Conservation (phyloP, 176 grass and related monocot genomes). For the Triticum urartu region DNA sequence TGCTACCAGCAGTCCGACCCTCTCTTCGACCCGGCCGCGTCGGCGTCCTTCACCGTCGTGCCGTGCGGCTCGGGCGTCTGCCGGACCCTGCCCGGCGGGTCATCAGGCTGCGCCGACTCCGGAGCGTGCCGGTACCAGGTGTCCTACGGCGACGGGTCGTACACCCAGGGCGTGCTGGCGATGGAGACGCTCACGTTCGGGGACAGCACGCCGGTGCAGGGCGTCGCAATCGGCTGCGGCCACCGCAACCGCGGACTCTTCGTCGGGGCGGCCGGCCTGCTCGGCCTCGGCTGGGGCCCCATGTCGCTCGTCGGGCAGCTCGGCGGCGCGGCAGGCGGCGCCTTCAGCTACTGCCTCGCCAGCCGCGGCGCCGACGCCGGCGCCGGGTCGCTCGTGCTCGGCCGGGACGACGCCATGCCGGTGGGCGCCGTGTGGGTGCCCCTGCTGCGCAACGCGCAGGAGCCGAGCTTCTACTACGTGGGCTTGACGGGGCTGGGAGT, state of each 20-base stretch:
- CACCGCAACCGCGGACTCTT: constrained; percentile 87
- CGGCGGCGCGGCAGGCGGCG: constrained; percentile 63
- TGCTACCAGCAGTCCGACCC: constrained; percentile 87
- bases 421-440: constrained; percentile 89
- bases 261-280: constrained; percentile 56
- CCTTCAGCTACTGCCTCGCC: constrained; percentile 89
- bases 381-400: constrained; percentile 65
- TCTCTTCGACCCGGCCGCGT: constrained; percentile 79
- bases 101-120: constrained; percentile 24
- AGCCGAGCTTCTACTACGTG: constrained; percentile 94
- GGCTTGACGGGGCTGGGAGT: constrained; percentile 67
- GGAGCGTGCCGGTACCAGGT: constrained; percentile 60
- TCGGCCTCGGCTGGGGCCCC: constrained; percentile 90
- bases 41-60: constrained; percentile 61
- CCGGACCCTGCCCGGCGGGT: constrained; percentile 21
- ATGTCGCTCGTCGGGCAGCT: constrained; percentile 87
- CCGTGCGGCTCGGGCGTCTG: constrained; percentile 60
- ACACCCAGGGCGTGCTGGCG: constrained; percentile 68
- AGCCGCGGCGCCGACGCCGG: constrained; percentile 38
- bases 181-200: constrained; percentile 83
- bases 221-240: constrained; percentile 86
- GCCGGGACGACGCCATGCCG: constrained; percentile 67
- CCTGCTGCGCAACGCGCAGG: constrained; percentile 62
- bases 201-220: constrained; percentile 40
- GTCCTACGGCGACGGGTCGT: constrained; percentile 79